Conservation (phyloP, 2,329 filamentous ascomycete genomes). For the Ceratocystis albifundus region DNA sequence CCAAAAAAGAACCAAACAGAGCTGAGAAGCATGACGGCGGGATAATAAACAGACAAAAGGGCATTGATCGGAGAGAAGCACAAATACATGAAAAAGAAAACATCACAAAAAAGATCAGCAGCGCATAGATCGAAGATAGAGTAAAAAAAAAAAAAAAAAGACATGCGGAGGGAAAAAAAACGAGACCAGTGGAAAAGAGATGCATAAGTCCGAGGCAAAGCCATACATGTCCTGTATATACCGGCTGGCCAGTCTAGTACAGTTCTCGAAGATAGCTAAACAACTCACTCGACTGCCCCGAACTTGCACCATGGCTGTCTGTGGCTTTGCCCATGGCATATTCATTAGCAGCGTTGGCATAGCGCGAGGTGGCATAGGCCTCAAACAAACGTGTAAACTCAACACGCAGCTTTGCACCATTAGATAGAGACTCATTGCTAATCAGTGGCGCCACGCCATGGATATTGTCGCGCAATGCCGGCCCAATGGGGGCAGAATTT, state of each 20-base stretch:
- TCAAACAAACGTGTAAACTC: slow-evolving; percentile 43
- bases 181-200: neutral
- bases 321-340: slow-evolving; percentile 10
- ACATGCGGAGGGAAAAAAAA: neutral
- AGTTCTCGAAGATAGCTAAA: slow-evolving; percentile 19
- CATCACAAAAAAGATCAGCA: neutral
- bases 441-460: slow-evolving; percentile 22
- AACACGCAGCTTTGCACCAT: slow-evolving; percentile 40
- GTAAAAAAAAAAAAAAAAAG: slow-evolving; percentile 8
- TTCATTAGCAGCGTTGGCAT: slow-evolving; percentile 14
- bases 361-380: slow-evolving; percentile 31
- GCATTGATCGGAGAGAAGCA: neutral
- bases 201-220: too few relatives aligned
- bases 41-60: neutral
- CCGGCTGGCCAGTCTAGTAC: slow-evolving; percentile 5
- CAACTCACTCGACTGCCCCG: slow-evolving; percentile 14
- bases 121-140: slow-evolving; percentile 1
- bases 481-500: slow-evolving; percentile 16
- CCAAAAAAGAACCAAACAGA: too few relatives aligned
- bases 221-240: too few relatives aligned
- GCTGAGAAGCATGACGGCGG: slow-evolving; percentile 1
- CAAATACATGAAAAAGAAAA: neutral
- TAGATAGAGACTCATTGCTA: slow-evolving; percentile 27
- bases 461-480: slow-evolving; percentile 14
- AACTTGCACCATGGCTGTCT: slow-evolving; percentile 7